These are phyloP conservation scores for Scedosporium boydii DNA, from an alignment of 2,329 filamentous ascomycete genomes.

Conservation along the genomic window DNA sequence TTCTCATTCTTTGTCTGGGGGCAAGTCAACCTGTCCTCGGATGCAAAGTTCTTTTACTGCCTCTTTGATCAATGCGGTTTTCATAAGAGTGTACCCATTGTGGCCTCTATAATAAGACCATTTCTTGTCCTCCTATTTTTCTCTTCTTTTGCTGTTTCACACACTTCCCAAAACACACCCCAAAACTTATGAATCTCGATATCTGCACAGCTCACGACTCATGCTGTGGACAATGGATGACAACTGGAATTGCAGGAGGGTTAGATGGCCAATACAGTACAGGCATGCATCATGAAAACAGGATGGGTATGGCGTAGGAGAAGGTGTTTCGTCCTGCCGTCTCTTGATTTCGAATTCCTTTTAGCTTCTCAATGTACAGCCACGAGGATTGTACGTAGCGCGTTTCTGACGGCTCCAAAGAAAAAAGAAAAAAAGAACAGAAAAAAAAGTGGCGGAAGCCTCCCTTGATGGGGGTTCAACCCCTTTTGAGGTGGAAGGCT, in stretches of 20 bases:
- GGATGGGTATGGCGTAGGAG: conserved; percentile 3
- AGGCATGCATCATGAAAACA: conserved; percentile 4
- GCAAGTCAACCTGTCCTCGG: conserved; percentile 5
- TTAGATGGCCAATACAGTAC: conserved; percentile 4
- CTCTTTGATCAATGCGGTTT: background rate
- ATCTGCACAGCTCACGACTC: conserved; percentile 3
- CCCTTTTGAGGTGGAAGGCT: background rate
- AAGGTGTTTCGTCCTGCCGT: background rate
- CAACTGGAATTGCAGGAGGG: background rate
- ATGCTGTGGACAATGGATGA: conserved; percentile 1
- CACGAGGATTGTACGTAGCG: background rate
- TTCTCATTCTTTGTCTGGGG: conserved; percentile 3
- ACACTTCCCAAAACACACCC: background rate
- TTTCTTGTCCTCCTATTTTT: background rate
- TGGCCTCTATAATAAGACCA: background rate
- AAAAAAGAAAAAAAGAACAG: background rate
- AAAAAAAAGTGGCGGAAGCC: background rate
- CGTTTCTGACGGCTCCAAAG: background rate
- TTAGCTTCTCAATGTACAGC: background rate
- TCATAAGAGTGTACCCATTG: background rate
- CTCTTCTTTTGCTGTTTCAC: background rate
- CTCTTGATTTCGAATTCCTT: conserved; percentile 1
- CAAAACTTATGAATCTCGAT: background rate
- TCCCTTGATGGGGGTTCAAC: background rate
- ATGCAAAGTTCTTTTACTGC: background rate